Evolutionary conservation across 2,329 filamentous ascomycete species (phyloP), one percentile per base, ranked within the genome.

Genomic region (Sporothrix variecibatus): DNA sequence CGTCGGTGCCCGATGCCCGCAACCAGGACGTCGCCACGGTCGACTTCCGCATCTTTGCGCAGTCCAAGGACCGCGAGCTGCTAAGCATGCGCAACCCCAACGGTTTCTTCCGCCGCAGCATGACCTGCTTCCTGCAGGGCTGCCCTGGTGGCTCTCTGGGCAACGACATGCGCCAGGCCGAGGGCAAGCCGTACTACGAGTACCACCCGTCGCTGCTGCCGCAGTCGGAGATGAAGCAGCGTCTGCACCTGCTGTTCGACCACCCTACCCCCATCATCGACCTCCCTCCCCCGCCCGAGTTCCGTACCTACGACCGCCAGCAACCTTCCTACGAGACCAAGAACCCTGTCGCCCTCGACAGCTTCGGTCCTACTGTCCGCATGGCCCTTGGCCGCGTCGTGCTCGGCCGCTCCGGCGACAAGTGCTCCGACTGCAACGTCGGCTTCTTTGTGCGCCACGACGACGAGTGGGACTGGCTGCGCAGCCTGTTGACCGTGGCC

Each of bases 391-490:
- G 82, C 20, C 80, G 77, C 74, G 76, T 84, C 3, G 82, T 81
- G 1, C 81, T 80, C 26, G 82, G 78, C 5, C 80, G 82, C 3
- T 83, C 81, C 0, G 83, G 83, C 2, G 83, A 84, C 73, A 84
- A 84, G 73, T 81, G 80, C 0, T 77, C 79, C 0, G 80, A 84
- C 77, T 79, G 78, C 28, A 84, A 84, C 74, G 79, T 82, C 46
- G 83, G 83, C 7, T 81, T 84, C 75, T 87, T 83, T 78, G 82
- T 84, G 5, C 78, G 81, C 15, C 74, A 80, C 72, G 75, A 78
- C 3, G 81, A 84, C 68, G 83, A 85, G 75, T 86, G 80, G 73
- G 78, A 82, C 0, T 84, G 83, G 83, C 76, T 84, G 20, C 80
- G 82, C 38, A 78, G 76, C 7, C 64, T 83, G 28, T 78, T 86